phyloP scores from a whole-genome alignment of 768 basidiomycete genomes.

The Baorangia bicolor region DNA sequence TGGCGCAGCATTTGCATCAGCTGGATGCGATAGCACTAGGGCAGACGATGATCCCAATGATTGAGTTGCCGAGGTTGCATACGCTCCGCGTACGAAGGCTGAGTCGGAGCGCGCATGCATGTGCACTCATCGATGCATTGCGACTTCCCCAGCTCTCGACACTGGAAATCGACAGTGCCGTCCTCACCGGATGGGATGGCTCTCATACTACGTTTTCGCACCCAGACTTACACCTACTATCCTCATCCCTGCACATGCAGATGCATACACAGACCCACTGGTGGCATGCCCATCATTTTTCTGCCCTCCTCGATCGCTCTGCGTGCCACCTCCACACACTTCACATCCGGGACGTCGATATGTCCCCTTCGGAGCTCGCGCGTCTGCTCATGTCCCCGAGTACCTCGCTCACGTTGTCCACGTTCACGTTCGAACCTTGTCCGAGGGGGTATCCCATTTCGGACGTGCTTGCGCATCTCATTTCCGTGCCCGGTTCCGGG shows the following conservation, averaged over 20 bases:
- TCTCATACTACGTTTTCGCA: constrained; percentile 4
- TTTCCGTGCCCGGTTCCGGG: neutral
- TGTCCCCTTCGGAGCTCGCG: constrained; percentile 19
- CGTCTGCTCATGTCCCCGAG: constrained; percentile 21
- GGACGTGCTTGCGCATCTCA: constrained; percentile 17
- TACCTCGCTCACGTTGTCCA: constrained; percentile 15
- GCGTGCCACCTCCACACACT: constrained; percentile 19
- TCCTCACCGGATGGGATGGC: constrained; percentile 16
- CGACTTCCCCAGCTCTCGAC: constrained; percentile 23
- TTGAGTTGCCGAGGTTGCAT: constrained; percentile 20
- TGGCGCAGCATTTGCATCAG: constrained; percentile 16
- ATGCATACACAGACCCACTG: constrained; percentile 1
- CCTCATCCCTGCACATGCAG: neutral
- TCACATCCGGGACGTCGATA: constrained; percentile 21
- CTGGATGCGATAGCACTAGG: constrained; percentile 4
- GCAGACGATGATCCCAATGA: neutral
- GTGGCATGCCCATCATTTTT: constrained; percentile 26
- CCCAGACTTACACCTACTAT: constrained; percentile 7
- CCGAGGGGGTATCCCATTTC: constrained; percentile 17
- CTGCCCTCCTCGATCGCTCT: constrained; percentile 23
- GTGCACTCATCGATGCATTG: constrained; percentile 19
- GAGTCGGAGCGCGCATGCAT: constrained; percentile 15
- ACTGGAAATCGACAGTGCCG: constrained; percentile 23
- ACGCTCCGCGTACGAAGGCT: constrained; percentile 26
- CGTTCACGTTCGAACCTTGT: constrained; percentile 26